These are phyloP conservation scores for Mariannaea sp. DNA, from an alignment of 2,329 filamentous ascomycete genomes.

Conservation along the genomic window DNA sequence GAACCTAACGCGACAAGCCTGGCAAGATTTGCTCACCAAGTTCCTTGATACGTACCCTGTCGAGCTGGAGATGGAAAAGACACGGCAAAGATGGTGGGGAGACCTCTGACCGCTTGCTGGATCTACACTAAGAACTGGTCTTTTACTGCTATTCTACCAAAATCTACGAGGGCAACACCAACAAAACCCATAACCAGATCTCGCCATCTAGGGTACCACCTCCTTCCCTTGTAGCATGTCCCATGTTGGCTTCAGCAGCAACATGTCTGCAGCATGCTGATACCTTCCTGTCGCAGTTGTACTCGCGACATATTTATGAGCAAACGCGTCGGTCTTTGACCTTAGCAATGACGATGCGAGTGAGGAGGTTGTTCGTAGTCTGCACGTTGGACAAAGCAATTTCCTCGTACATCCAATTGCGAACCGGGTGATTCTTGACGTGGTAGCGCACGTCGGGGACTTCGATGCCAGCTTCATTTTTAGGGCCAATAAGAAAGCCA, in stretches of 20 bases:
- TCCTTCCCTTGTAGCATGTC: constrained; percentile 37
- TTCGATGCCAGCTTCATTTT: constrained; percentile 27
- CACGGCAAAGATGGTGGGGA: constrained; percentile 13
- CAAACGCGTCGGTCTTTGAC: constrained; percentile 42
- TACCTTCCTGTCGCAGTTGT: constrained; percentile 40
- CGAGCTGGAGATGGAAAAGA: constrained; percentile 16
- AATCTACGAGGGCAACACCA: too few species aligned
- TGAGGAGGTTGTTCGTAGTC: constrained; percentile 40
- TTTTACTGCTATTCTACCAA: too few species aligned
- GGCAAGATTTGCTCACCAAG: constrained; percentile 1
- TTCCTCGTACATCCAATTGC: constrained; percentile 39
- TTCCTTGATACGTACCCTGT: constrained; percentile 7
- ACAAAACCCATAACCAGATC: too few species aligned
- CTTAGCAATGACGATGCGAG: constrained; percentile 47
- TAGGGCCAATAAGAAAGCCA: constrained; percentile 40
- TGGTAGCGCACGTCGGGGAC: constrained; percentile 41
- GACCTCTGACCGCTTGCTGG: background rate
- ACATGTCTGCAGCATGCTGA: constrained; percentile 6
- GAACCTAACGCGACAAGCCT: background rate
- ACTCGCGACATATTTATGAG: constrained; percentile 42
- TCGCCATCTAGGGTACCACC: constrained; percentile 20
- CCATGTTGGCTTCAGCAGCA: constrained; percentile 39
- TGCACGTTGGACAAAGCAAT: constrained; percentile 22
- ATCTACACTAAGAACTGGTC: too few species aligned
- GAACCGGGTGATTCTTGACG: constrained; percentile 35